Evolutionary conservation across 2,329 filamentous ascomycete genomes (phyloP).

Genomic region (Colletotrichum sansevieriae): DNA sequence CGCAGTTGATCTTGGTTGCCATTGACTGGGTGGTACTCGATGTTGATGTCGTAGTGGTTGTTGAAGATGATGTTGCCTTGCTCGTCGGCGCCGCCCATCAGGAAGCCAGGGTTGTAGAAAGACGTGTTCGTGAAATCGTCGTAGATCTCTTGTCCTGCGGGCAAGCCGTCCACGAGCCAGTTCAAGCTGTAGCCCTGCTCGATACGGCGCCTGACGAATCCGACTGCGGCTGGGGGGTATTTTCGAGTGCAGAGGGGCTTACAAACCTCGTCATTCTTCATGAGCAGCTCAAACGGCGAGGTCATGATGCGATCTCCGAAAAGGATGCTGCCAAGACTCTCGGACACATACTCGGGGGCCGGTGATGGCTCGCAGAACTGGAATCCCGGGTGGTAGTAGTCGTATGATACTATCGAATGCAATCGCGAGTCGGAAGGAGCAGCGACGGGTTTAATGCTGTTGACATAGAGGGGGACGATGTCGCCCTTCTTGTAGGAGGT

Average conservation of each 20-base stretch:
- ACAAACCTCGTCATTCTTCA: slow-evolving; percentile 90
- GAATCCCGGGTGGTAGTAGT: slow-evolving; percentile 93
- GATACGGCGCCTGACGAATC: slow-evolving; percentile 88
- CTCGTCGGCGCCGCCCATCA: slow-evolving; percentile 73
- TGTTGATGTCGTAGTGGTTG: slow-evolving; percentile 94
- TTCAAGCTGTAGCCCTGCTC: slow-evolving; percentile 90
- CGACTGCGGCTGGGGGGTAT: slow-evolving; percentile 74
- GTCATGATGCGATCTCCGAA: slow-evolving; percentile 98
- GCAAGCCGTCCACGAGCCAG: slow-evolving; percentile 94
- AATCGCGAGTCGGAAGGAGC: slow-evolving; percentile 82
- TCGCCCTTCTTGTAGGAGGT: slow-evolving; percentile 89
- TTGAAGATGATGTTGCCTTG: slow-evolving; percentile 76
- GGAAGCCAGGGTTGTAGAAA: slow-evolving; percentile 94
- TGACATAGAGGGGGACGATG: slow-evolving; percentile 88
- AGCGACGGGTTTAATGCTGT: slow-evolving; percentile 88
- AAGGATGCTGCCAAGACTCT: slow-evolving; percentile 94
- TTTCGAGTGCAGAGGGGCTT: slow-evolving; percentile 80
- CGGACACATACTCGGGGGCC: slow-evolving; percentile 83
- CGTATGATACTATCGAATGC: slow-evolving; percentile 93
- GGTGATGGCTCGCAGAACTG: slow-evolving; percentile 87
- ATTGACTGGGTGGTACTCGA: slow-evolving; percentile 90
- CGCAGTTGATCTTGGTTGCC: slow-evolving; percentile 77
- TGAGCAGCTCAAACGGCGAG: slow-evolving; percentile 91
- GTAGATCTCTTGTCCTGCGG: slow-evolving; percentile 85
- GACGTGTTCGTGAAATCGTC: slow-evolving; percentile 82